Percentiles rank a stretch among this genome's conserved stretches.
These are phyloP conservation scores for Syncephalastrum contaminatum DNA, from an alignment of 371 early-diverging fungal genomes.

Conservation along the genomic window DNA sequence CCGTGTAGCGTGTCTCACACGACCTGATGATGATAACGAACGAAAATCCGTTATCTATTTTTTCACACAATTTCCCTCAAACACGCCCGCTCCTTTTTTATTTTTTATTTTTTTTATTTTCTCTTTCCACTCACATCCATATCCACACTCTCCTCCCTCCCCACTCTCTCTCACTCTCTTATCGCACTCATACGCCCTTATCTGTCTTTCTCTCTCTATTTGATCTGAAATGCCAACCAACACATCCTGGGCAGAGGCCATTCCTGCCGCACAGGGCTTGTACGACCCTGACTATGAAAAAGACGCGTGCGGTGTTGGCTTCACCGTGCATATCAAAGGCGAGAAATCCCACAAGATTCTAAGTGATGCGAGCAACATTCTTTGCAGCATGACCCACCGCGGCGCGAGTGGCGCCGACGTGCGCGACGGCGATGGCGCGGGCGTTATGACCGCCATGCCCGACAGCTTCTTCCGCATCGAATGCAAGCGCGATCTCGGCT, in stretches of 20 bases:
- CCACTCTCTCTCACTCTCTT: too few relatives aligned
- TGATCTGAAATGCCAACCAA: slow-evolving; percentile 23
- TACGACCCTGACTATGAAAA: slow-evolving; percentile 90
- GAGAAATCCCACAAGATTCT: slow-evolving; percentile 84
- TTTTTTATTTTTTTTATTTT: too few relatives aligned
- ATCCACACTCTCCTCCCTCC: too few relatives aligned
- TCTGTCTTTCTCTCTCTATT: too few relatives aligned
- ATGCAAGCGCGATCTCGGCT: slow-evolving; percentile 52
- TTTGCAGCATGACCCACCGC: slow-evolving; percentile 97
- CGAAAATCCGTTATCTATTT: too few relatives aligned
- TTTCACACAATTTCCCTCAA: too few relatives aligned
- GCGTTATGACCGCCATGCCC: slow-evolving; percentile 93
- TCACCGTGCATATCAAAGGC: slow-evolving; percentile 91
- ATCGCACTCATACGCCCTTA: too few relatives aligned
- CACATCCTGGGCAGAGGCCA: slow-evolving; percentile 72
- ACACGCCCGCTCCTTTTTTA: too few relatives aligned
- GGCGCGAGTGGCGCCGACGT: slow-evolving; percentile 92
- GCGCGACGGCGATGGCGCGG: slow-evolving; percentile 87
- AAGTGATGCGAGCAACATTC: slow-evolving; percentile 81
- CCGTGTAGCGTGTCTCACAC: too few relatives aligned
- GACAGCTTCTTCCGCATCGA: slow-evolving; percentile 81
- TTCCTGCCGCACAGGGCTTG: slow-evolving; percentile 86
- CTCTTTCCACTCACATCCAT: too few relatives aligned
- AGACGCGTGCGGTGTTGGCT: slow-evolving; percentile 97
- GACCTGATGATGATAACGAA: too few relatives aligned